These are phyloP conservation scores for Mycena galopus DNA, from an alignment of 768 basidiomycete genomes.

Conservation along the genomic window DNA sequence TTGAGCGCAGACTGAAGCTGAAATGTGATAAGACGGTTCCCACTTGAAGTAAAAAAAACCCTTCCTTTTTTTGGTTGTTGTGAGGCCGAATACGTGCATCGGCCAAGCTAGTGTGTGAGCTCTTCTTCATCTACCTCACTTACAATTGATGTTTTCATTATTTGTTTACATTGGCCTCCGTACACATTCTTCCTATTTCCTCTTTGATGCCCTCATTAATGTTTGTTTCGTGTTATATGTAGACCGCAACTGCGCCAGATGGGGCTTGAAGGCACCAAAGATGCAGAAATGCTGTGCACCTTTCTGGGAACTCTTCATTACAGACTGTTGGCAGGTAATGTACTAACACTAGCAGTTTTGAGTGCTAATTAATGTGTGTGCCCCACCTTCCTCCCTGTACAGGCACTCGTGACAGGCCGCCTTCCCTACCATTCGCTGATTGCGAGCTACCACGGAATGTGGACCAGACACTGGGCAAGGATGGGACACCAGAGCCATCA, in stretches of 20 bases:
- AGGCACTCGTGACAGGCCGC: slow-evolving; percentile 80
- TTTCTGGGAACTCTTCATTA: slow-evolving; percentile 83
- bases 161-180: slow-evolving; percentile 72
- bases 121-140: background rate
- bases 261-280: slow-evolving; percentile 70
- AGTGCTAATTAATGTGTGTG: background rate
- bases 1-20: slow-evolving; percentile 65
- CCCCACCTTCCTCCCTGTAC: background rate
- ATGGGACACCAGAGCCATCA: slow-evolving; percentile 68
- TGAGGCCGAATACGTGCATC: slow-evolving; percentile 12
- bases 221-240: background rate
- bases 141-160: slow-evolving; percentile 14
- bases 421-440: slow-evolving; percentile 76
- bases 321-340: slow-evolving; percentile 79
- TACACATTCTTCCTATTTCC: slow-evolving; percentile 50
- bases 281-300: slow-evolving; percentile 79
- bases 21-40: slow-evolving; percentile 83
- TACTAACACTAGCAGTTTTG: slow-evolving; percentile 1
- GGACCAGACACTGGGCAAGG: slow-evolving; percentile 68
- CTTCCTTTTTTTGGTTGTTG: background rate
- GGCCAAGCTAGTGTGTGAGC: background rate
- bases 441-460: slow-evolving; percentile 76
- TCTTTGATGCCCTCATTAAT: slow-evolving; percentile 13
- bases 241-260: slow-evolving; percentile 83
- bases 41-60: slow-evolving; percentile 58